Percentiles rank a stretch among this genome's conserved stretches.
phyloP scores from a whole-genome alignment of 2,329 filamentous ascomycete genomes.

The Phaeosphaeriaceae sp. region DNA sequence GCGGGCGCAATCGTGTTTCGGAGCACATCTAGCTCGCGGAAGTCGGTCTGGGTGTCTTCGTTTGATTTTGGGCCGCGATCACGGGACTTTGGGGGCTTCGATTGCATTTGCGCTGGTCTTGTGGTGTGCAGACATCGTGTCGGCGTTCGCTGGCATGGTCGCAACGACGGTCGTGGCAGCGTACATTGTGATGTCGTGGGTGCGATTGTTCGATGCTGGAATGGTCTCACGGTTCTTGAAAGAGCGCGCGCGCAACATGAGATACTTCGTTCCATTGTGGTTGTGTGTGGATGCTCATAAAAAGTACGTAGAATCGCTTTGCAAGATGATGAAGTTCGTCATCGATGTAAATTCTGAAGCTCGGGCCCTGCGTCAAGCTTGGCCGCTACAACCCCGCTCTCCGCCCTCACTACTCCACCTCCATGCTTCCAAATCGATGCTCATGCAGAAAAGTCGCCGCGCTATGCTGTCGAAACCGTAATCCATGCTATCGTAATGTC shows the following conservation, averaged over 20 bases:
- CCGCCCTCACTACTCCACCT: background rate
- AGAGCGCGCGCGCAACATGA: background rate
- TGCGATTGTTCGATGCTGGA: background rate
- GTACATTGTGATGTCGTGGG: background rate
- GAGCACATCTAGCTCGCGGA: constrained; percentile 79
- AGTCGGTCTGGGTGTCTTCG: constrained; percentile 74
- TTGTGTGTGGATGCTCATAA: background rate
- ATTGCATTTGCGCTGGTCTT: constrained; percentile 18
- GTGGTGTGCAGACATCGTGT: constrained; percentile 31
- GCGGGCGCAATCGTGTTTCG: constrained; percentile 76
- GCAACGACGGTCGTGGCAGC: background rate
- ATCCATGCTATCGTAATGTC: background rate
- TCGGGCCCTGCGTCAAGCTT: background rate
- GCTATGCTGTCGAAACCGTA: background rate
- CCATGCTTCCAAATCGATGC: background rate
- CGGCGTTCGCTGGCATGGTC: background rate
- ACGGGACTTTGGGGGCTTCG: constrained; percentile 53
- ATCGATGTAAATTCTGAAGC: background rate
- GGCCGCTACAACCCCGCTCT: background rate
- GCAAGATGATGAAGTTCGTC: background rate
- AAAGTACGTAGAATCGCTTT: background rate
- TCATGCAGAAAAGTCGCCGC: background rate
- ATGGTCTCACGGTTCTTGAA: background rate
- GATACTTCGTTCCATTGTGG: background rate
- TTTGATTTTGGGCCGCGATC: constrained; percentile 67